These are phyloP conservation scores for Ascodesmis nigricans DNA, from an alignment of 495 filamentous ascomycete genomes.

Conservation along the genomic window DNA sequence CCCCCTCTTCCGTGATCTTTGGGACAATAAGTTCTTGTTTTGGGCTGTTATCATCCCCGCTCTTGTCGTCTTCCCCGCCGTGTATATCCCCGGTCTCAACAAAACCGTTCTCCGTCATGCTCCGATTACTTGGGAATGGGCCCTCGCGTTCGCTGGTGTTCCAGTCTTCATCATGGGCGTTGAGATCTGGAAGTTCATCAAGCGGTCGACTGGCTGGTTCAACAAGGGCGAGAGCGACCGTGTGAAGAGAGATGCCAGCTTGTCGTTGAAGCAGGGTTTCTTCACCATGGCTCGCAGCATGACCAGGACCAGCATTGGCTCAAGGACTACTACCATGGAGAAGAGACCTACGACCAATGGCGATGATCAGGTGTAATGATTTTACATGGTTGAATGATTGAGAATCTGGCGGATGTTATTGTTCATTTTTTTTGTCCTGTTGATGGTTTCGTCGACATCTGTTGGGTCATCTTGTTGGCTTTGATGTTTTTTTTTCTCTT, in stretches of 20 bases:
- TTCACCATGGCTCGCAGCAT: conserved; percentile 16
- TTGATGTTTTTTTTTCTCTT: no score
- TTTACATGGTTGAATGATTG: no score
- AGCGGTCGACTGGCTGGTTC: conserved; percentile 26
- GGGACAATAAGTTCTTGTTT: conserved; percentile 48
- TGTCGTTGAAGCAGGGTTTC: conserved; percentile 24
- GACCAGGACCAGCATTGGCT: conserved; percentile 5
- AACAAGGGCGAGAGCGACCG: conserved; percentile 19
- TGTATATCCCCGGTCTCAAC: conserved; percentile 50
- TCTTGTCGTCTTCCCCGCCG: conserved; percentile 40
- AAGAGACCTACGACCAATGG: conserved; percentile 8
- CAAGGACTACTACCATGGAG: conserved; percentile 18
- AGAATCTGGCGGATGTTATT: no score
- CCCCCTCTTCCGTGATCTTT: conserved; percentile 37
- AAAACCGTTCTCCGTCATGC: conserved; percentile 43
- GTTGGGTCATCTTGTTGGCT: no score
- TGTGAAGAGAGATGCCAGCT: conserved; percentile 21
- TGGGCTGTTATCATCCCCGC: conserved; percentile 44
- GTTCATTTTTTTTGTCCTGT: no score
- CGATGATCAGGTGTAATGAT: conserved; percentile 15
- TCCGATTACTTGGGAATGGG: conserved; percentile 51
- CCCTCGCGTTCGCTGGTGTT: conserved; percentile 31
- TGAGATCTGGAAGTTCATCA: conserved; percentile 41
- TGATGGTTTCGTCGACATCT: no score
- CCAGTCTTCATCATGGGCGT: conserved; percentile 35